Evolutionary conservation across 345 rosid genomes (phyloP).

Genomic region (Citrus hindsii): DNA sequence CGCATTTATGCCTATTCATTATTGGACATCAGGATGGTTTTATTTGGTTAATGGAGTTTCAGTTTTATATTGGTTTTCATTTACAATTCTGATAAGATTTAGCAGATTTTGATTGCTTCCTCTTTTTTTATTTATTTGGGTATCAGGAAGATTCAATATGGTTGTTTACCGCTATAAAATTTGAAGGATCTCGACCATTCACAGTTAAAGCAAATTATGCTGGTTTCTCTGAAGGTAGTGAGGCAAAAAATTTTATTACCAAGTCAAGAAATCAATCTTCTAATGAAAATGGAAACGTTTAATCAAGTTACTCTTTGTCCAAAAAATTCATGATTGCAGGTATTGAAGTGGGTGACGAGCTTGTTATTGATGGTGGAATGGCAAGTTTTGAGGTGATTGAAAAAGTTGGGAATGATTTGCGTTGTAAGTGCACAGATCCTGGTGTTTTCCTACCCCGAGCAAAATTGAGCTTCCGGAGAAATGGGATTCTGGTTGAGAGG

Average conservation of each 20-base stretch:
- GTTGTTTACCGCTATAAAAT: conserved; percentile 51
- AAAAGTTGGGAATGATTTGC: conserved; percentile 50
- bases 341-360: conserved; percentile 64
- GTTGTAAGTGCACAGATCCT: conserved; percentile 61
- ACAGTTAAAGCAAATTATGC: conserved; percentile 61
- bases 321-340: conserved; percentile 28
- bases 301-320: not conserved
- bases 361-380: conserved; percentile 77
- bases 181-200: conserved; percentile 48
- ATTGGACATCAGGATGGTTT: not conserved
- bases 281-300: not conserved
- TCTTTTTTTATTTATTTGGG: not conserved
- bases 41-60: not conserved
- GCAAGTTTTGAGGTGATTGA: conserved; percentile 66
- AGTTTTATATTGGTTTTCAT: not conserved
- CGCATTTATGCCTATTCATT: not conserved
- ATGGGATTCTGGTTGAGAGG: conserved; percentile 50
- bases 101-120: too few species aligned
- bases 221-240: conserved; percentile 65
- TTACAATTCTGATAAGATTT: not conserved
- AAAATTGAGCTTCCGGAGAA: conserved; percentile 69
- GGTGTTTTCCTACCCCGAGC: conserved; percentile 71
- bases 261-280: not conserved
- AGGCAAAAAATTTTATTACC: not conserved
- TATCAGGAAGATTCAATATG: conserved; percentile 62